phyloP scores from a whole-genome alignment of 129 eudicot species.

The Helichrysum umbraculigerum region DNA sequence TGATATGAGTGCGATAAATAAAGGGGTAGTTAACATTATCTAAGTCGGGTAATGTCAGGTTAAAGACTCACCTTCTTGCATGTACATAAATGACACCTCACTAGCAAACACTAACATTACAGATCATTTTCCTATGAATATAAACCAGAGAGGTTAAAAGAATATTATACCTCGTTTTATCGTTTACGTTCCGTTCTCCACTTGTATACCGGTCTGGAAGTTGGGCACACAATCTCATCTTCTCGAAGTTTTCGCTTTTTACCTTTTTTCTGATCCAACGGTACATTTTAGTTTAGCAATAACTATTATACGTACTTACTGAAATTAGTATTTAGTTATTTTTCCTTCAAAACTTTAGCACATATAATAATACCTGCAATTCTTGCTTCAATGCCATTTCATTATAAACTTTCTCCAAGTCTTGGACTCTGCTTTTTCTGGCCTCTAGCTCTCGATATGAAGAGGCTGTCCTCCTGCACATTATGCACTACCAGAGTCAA shows the following conservation, averaged over 20 bases:
- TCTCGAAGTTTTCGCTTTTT: conserved; percentile 80
- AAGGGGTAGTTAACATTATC: too few relatives aligned
- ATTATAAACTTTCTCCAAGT: conserved; percentile 62
- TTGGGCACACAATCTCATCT: conserved; percentile 72
- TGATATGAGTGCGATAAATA: neutral
- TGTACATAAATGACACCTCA: too few relatives aligned
- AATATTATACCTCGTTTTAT: conserved; percentile 28
- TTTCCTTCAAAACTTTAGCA: neutral
- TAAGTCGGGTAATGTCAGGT: too few relatives aligned
- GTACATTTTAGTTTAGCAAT: neutral
- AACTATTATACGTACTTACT: neutral
- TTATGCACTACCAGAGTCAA: neutral
- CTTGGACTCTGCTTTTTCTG: conserved; percentile 58
- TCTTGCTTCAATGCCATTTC: conserved; percentile 86
- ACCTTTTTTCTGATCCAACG: conserved; percentile 69
- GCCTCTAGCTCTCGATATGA: conserved; percentile 78
- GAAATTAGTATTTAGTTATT: too few relatives aligned
- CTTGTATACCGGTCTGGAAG: conserved; percentile 67
- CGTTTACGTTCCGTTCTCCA: conserved; percentile 83
- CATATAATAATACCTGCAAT: conserved; percentile 52
- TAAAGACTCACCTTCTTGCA: too few relatives aligned
- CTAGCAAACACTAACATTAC: too few relatives aligned
- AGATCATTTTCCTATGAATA: too few relatives aligned
- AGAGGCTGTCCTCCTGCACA: conserved; percentile 51
- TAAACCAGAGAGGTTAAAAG: neutral